Conservation (phyloP, 1,139 yeast genomes). For the Yamadazyma jaroonii region DNA sequence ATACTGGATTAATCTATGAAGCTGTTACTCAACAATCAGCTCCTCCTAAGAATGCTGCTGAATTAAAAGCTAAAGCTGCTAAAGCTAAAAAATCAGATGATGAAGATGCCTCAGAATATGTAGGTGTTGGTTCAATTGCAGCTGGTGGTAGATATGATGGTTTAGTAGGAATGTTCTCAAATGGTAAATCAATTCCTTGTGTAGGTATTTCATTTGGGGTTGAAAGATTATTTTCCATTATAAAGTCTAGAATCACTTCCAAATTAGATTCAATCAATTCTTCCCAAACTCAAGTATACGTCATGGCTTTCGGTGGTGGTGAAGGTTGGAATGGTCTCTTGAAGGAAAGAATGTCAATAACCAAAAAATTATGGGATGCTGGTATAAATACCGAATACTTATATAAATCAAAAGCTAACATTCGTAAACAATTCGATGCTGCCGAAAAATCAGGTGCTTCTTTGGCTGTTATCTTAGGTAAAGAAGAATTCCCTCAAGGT, state of each 20-base stretch:
- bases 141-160: slow-evolving; percentile 99
- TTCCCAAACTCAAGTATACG: slow-evolving; percentile 84
- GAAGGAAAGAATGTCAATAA: slow-evolving; percentile 83
- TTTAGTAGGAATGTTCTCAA: slow-evolving; percentile 94
- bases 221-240: slow-evolving; percentile 86
- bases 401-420: slow-evolving; percentile 89
- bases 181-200: slow-evolving; percentile 92
- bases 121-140: slow-evolving; percentile 97
- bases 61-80: slow-evolving; percentile 53
- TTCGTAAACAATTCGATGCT: slow-evolving; percentile 94
- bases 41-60: slow-evolving; percentile 79
- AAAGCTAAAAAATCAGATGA: slow-evolving; percentile 32
- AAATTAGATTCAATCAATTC: slow-evolving; percentile 64
- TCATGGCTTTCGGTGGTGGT: slow-evolving; percentile 99
- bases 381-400: slow-evolving; percentile 89
- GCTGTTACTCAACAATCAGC: slow-evolving; percentile 95
- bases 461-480: slow-evolving; percentile 88
- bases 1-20: slow-evolving; percentile 94
- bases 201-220: slow-evolving; percentile 97
- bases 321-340: slow-evolving; percentile 92
- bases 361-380: slow-evolving; percentile 79
- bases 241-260: slow-evolving; percentile 67
- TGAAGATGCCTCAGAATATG: slow-evolving; percentile 94
- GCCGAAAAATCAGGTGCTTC: slow-evolving; percentile 95
- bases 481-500: slow-evolving; percentile 84